Evolutionary conservation across 2,329 filamentous ascomycete species (phyloP).

Genomic region (Fusarium sp.): DNA sequence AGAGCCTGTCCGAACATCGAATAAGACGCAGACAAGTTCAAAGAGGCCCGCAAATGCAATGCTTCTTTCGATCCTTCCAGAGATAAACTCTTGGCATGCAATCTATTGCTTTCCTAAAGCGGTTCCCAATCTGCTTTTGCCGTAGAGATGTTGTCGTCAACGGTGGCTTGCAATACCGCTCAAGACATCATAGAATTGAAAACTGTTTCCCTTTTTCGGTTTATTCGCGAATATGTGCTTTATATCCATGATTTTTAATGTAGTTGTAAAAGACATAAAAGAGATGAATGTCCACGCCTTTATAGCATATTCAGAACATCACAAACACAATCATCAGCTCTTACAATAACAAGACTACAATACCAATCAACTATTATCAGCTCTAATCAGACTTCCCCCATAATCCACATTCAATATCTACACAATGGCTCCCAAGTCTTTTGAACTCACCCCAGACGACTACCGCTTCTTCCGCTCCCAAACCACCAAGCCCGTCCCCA

Average conservation of each 20-base stretch:
- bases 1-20: neutral
- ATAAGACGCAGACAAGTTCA: neutral
- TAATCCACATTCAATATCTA: neutral
- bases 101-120: constrained; percentile 3
- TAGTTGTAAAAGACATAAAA: constrained; percentile 9
- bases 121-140: neutral
- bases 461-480: constrained; percentile 44
- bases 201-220: constrained; percentile 33
- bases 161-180: neutral
- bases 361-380: neutral
- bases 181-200: neutral
- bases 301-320: neutral
- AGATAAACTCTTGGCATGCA: neutral
- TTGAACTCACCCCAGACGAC: constrained; percentile 21
- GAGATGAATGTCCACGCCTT: neutral
- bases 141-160: neutral
- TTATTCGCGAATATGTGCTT: neutral
- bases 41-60: neutral
- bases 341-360: neutral
- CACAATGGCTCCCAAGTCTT: constrained; percentile 39
- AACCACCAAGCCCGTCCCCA: constrained; percentile 36
- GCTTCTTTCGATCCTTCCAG: neutral
- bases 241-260: rapidly evolving
- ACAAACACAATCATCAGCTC: neutral
- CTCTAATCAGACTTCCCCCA: neutral